phyloP scores from a whole-genome alignment of 805 yeast genomes.

The Schwanniomyces yamadae region DNA sequence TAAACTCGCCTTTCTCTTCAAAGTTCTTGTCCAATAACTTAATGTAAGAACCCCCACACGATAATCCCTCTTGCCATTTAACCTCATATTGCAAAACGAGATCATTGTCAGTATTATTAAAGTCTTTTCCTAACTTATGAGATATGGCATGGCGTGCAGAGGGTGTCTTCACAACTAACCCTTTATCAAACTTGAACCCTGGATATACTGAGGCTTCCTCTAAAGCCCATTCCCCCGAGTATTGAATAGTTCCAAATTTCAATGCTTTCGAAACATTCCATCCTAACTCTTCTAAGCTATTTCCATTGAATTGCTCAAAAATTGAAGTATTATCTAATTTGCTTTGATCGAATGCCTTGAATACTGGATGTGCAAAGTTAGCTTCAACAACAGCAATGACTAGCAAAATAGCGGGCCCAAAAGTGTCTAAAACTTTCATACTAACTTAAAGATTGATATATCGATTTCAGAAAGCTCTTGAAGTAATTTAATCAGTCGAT shows the following conservation, averaged over 20 bases:
- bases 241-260: slow-evolving; percentile 54
- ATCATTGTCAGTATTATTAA: slow-evolving; percentile 60
- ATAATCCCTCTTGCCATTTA: slow-evolving; percentile 72
- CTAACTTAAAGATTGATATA: too few relatives aligned
- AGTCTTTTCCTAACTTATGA: slow-evolving; percentile 52
- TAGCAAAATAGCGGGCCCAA: not conserved
- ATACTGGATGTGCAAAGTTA: slow-evolving; percentile 13
- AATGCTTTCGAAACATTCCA: slow-evolving; percentile 56
- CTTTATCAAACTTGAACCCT: slow-evolving; percentile 66
- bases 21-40: slow-evolving; percentile 56
- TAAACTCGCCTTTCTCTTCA: slow-evolving; percentile 48
- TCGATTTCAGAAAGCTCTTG: too few relatives aligned
- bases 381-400: not conserved
- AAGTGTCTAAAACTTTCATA: too few relatives aligned
- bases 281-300: slow-evolving; percentile 22
- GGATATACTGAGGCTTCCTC: slow-evolving; percentile 52
- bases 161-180: slow-evolving; percentile 70
- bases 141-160: slow-evolving; percentile 86
- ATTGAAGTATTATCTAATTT: slow-evolving; percentile 44
- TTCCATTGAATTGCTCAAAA: slow-evolving; percentile 60
- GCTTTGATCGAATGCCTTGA: slow-evolving; percentile 34
- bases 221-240: slow-evolving; percentile 74
- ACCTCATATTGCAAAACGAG: slow-evolving; percentile 89
- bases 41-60: slow-evolving; percentile 89
- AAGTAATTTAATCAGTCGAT: too few relatives aligned